Evolutionary conservation across 2,329 filamentous ascomycete species (phyloP), one percentile per base, ranked within the genome.

Genomic region (Bimuria novae-zelandiae): DNA sequence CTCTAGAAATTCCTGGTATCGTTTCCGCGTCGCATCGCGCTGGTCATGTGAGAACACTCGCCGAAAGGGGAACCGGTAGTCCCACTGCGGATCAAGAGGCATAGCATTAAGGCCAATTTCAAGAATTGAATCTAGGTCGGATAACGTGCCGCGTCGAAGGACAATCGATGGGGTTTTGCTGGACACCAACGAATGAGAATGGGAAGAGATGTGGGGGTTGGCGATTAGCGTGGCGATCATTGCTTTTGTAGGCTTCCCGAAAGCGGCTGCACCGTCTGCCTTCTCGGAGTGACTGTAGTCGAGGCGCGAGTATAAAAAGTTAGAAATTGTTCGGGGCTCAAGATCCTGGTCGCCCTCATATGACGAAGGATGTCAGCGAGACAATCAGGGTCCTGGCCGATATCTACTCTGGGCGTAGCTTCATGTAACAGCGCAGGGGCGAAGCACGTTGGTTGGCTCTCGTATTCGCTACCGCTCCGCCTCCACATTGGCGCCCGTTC

Each of bases 21-120:
- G 33, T 21, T 17, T 17, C 10, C 48, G 33, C 25, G 55, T 57
- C 22, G 51, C 45, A 16, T 36, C 19, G 4, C 41, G 23, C 16
- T 33, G 39, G 21, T 57, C 55, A 7, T 43, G 45, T 1, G 55
- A 47, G 35, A 36, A 55, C 11, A 35, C 35, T 33, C 17, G 35
- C 21, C 52, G 52, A 33, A 35, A 27, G 12, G 55, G 55, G 30
- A 55, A 57, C 16, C 55, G 39, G 27, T 52, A 57, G 27, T 57
- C 32, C 55, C 55, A 57, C 37, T 55, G 52, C 22, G 55, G 55
- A 23, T 57, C 55, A 21, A 46, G 25, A 14, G 55, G 52, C 41
- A 57, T 42, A 21, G 55, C 52, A 16, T 48, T 25, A 19, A 55
- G 51, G 11, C 25, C 51, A 43, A 57, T 57, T 35, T 54, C 33